Conservation (phyloP, 352 stramenopile genomes). For the Phytophthora cactorum region DNA sequence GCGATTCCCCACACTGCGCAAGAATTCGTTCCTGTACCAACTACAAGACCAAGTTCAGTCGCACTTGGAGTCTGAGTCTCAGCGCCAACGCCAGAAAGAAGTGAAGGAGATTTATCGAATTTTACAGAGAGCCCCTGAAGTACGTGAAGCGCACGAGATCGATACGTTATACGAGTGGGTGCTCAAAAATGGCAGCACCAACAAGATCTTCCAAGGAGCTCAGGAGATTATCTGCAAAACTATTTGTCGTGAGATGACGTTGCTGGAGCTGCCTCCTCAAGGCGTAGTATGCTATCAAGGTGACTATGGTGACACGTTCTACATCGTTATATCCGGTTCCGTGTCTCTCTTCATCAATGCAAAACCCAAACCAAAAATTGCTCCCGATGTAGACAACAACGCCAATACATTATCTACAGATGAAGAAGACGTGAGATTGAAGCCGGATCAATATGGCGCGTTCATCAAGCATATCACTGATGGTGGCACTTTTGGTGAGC, state of each 20-base stretch:
- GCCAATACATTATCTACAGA: constrained; percentile 11
- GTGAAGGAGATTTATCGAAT: constrained; percentile 63
- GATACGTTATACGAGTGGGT: constrained; percentile 84
- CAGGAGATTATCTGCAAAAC: constrained; percentile 91
- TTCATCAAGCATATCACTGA: constrained; percentile 84
- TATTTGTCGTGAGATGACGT: constrained; percentile 88
- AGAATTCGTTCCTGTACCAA: constrained; percentile 56
- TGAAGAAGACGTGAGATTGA: constrained; percentile 34
- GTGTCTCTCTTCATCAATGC: constrained; percentile 81
- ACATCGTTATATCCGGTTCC: constrained; percentile 74
- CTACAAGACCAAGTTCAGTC: constrained; percentile 65
- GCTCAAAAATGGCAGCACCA: constrained; percentile 80
- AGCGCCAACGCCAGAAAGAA: constrained; percentile 54
- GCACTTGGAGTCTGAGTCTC: constrained; percentile 49
- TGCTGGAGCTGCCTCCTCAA: constrained; percentile 65
- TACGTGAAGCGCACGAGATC: constrained; percentile 60
- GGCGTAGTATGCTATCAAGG: constrained; percentile 84
- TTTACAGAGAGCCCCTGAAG: constrained; percentile 50
- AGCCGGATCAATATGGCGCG: constrained; percentile 56
- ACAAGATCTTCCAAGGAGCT: constrained; percentile 81
- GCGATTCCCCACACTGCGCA: constrained; percentile 39
- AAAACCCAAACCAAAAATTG: constrained; percentile 47
- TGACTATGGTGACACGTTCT: constrained; percentile 86
- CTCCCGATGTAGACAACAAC: constrained; percentile 30
- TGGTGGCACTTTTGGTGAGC: constrained; percentile 79